Evolutionary conservation across 768 basidiomycete species (phyloP), one percentile per base, ranked within the genome.

Genomic region (Podaxis carcinomalis): DNA sequence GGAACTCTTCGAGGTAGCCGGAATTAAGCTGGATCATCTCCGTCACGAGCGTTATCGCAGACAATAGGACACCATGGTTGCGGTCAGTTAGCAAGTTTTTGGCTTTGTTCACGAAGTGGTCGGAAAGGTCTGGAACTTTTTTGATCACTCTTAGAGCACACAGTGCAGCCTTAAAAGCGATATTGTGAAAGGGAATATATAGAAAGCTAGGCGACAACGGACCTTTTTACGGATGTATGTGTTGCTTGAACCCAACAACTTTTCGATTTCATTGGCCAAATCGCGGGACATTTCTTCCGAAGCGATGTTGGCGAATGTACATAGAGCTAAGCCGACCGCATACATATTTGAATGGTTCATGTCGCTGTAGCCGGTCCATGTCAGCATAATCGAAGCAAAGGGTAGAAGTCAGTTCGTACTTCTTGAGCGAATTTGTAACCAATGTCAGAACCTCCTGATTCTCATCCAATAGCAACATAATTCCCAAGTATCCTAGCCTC

Each of bases 341-440:
- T 98, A 98, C 93, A 97, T 97, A 75, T 98, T 98, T 1, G 95
- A 89, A 73, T 98, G 95, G 74, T 98, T 98, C 93, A 99, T 93
- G 76, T 99, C 97, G 77, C 96, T 99, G 67, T 13, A 56, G 51
- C 6, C 36, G 53, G 28, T 1, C n/a, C 32, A 51, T 4, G 37
- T 59, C 19, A 71, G 67, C 46, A 61, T 58, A 40, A 51, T 11
- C 47, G 44, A 37, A 61, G 62, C 9, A 28, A 35, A 42, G 11
- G 1, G 50, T 49, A 21, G 21, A 19, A 51, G 56, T 51, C 16
- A 32, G 50, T 32, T 76, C 80, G 61, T 72, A 98, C 97, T 98
- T 98, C 77, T 99, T 99, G 68, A 99, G 76, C 32, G 95, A 97
- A 72, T 99, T 99, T 14, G 97, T 99, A 50, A 99, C 95, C 50